Base-by-base conservation (phyloP, 306 rosid genomes). In the Dicorynia guianensis region DNA sequence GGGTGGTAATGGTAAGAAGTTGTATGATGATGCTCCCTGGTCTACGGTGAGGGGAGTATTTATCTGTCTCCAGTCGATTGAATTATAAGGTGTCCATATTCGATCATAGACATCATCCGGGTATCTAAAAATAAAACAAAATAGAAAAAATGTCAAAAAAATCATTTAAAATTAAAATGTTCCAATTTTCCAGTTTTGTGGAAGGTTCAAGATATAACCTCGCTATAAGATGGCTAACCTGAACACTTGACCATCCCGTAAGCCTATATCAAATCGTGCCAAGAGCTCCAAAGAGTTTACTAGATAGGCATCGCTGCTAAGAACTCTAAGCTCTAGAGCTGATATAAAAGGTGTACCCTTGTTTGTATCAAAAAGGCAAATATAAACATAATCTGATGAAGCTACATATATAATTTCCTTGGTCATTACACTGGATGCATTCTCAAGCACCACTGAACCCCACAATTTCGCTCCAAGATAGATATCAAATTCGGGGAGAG, bases 271-370 rank as follows among this genome's bases (percentile, higher is more conserved):
- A 57, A 40, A 75, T 44, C 87, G 20, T 2, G 72, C 83, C 57
- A 79, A 25, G 15, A 79, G 78, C 76, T 70, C 78, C 62, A 70
- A 5, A 58, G 71, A 64, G 72, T 55, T 70, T 12, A 63, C 62
- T 3, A 75, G 50, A 79, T 75, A 83, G 44, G 79, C 83, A 70
- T 83, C 79, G 58, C 53, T 79, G 72, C 64, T 53, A 12, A 83
- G 76, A 70, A 83, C 63, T 79, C 87, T 83, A 5, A 83, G 38
- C 68, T 83, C 87, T 19, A 83, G 70, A 65, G 70, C 87, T 69
- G 87, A 83, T 19, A 83, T 75, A 53, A 83, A 83, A 70, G 87
- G 87, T 79, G 79, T 64, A 50, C 87, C 87, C 73, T 70, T 79
- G 40, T 42, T 19, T 19, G 72, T 83, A 58, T 83, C 70, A 49